These are phyloP conservation scores for Candida schatavii DNA, from an alignment of 805 yeast genomes.

Conservation along the genomic window DNA sequence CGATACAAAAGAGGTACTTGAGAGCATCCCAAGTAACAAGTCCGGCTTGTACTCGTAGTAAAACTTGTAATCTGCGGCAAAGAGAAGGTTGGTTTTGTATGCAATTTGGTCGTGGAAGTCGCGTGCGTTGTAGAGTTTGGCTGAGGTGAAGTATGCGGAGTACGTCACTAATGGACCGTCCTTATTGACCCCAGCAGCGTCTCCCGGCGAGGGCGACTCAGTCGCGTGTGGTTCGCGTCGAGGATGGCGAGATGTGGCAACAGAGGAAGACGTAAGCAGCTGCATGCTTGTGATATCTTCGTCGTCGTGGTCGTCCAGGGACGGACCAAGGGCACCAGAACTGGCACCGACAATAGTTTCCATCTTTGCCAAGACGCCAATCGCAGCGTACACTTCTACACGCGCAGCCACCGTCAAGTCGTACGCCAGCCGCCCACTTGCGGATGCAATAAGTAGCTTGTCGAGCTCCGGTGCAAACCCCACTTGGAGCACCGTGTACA, in stretches of 20 bases:
- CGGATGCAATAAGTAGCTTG: conserved; percentile 8
- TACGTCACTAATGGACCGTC: too few relatives aligned
- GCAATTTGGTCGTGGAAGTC: conserved; percentile 15
- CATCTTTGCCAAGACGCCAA: conserved; percentile 9
- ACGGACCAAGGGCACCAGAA: neutral
- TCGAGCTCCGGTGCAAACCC: conserved; percentile 20
- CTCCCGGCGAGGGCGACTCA: neutral
- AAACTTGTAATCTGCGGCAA: conserved; percentile 13
- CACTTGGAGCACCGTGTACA: conserved; percentile 14
- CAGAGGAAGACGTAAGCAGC: conserved; percentile 9
- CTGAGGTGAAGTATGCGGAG: neutral
- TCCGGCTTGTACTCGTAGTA: conserved; percentile 18
- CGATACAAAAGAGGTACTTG: conserved; percentile 27
- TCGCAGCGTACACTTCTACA: conserved; percentile 21
- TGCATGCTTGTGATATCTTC: conserved; percentile 26
- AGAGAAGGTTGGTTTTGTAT: conserved; percentile 18
- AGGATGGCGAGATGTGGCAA: conserved; percentile 20
- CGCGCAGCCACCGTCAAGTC: neutral
- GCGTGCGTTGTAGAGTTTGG: conserved; percentile 9
- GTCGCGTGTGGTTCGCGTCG: neutral
- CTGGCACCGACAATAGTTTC: neutral
- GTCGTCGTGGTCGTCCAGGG: conserved; percentile 8
- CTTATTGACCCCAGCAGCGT: too few relatives aligned
- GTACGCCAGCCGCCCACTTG: neutral
- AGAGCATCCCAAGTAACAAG: conserved; percentile 17